phyloP scores from a whole-genome alignment of 768 basidiomycete species.

The Leccinum boreale region DNA sequence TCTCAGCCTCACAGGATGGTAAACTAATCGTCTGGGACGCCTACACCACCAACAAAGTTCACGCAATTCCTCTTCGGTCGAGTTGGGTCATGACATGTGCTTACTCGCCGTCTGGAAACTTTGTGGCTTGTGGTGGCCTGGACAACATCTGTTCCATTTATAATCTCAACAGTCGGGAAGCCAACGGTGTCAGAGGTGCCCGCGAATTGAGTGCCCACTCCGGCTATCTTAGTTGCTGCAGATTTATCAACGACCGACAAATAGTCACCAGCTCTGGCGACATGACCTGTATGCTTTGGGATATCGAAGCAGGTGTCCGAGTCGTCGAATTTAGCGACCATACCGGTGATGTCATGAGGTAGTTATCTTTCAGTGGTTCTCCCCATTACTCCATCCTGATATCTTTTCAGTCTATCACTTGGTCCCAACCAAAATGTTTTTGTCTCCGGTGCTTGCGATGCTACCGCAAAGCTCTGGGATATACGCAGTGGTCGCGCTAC shows the following conservation, averaged over 20 bases:
- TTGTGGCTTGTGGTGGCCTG: conserved; percentile 96
- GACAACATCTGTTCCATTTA: conserved; percentile 99
- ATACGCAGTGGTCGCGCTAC: conserved; percentile 96
- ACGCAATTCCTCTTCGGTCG: conserved; percentile 95
- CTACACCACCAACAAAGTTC: conserved; percentile 99
- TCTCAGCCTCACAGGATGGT: conserved; percentile 99
- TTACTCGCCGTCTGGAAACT: conserved; percentile 95
- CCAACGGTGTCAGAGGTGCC: conserved; percentile 80
- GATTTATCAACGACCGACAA: conserved; percentile 98
- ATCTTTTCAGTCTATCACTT: conserved; percentile 72
- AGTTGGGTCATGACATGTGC: conserved; percentile 99
- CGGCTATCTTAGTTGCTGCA: conserved; percentile 96
- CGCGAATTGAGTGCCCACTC: conserved; percentile 96
- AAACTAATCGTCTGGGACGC: conserved; percentile 99
- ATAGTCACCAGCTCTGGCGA: conserved; percentile 98
- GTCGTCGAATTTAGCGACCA: conserved; percentile 99
- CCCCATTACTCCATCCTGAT: conserved; percentile 9
- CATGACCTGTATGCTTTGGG: conserved; percentile 99
- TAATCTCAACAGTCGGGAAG: conserved; percentile 77
- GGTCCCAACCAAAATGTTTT: conserved; percentile 93
- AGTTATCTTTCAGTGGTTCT: conserved; percentile 5
- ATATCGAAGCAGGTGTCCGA: conserved; percentile 95
- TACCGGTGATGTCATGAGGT: conserved; percentile 99
- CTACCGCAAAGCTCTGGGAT: conserved; percentile 98
- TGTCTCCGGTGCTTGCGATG: conserved; percentile 99